phyloP scores from a whole-genome alignment of 1,139 yeast genomes.

The Geotrichum bryndzae region DNA sequence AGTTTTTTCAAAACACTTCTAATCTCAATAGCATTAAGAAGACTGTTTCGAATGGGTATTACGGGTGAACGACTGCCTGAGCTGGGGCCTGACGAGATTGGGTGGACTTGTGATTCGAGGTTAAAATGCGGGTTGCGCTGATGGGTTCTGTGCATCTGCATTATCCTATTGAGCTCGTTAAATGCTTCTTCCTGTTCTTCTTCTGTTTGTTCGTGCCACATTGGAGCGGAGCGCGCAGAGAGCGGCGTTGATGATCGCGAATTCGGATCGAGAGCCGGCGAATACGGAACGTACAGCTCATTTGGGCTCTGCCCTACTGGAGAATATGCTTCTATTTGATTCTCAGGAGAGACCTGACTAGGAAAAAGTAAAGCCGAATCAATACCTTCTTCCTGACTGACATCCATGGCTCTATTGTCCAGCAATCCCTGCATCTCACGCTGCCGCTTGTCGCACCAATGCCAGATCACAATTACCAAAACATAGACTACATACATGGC shows the following conservation, averaged over 20 bases:
- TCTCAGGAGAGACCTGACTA: neutral
- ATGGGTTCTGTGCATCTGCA: slow-evolving; percentile 16
- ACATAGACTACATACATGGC: slow-evolving; percentile 52
- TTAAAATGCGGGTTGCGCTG: slow-evolving; percentile 12
- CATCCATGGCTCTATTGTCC: neutral
- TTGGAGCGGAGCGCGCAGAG: neutral
- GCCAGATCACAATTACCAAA: slow-evolving; percentile 41
- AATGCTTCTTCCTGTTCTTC: slow-evolving; percentile 25
- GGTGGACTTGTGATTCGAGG: slow-evolving; percentile 1
- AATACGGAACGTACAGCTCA: neutral
- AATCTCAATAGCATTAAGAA: slow-evolving; percentile 42
- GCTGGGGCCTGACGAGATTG: neutral
- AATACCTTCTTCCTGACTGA: neutral
- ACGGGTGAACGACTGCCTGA: slow-evolving; percentile 14
- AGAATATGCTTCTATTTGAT: neutral
- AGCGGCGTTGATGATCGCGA: slow-evolving; percentile 1
- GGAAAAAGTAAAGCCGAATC: neutral
- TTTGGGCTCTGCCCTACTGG: neutral
- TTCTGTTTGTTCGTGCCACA: slow-evolving; percentile 17
- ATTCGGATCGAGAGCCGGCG: neutral
- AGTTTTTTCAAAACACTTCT: slow-evolving; percentile 27
- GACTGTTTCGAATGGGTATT: slow-evolving; percentile 39
- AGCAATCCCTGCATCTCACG: neutral
- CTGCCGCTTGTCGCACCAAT: slow-evolving; percentile 29
- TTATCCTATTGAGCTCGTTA: slow-evolving; percentile 26